phyloP scores from a whole-genome alignment of 768 basidiomycete genomes.

The Mycena metata region DNA sequence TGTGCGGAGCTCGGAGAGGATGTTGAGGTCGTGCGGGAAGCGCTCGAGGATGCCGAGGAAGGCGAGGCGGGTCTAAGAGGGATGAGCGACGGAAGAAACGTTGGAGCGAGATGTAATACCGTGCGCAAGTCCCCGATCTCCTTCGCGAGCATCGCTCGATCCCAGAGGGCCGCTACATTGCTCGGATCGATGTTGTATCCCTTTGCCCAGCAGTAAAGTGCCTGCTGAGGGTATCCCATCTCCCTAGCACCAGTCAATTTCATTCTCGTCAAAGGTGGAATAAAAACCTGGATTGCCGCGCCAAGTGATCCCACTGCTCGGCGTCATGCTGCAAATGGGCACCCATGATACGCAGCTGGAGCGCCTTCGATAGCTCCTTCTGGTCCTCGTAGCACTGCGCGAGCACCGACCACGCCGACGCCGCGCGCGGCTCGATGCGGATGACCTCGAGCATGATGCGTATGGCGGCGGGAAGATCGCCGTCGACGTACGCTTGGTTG shows the following conservation, averaged over 20 bases:
- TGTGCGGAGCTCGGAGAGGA: constrained; percentile 83
- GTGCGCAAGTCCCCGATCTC: constrained; percentile 78
- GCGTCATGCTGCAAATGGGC: constrained; percentile 88
- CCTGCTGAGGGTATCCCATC: constrained; percentile 84
- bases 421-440: constrained; percentile 89
- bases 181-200: constrained; percentile 81
- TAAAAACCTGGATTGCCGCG: constrained; percentile 75
- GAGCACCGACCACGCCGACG: constrained; percentile 88
- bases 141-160: constrained; percentile 85
- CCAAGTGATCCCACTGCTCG: constrained; percentile 91
- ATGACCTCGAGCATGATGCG: constrained; percentile 93
- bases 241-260: constrained; percentile 56
- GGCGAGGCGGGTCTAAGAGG: constrained; percentile 66
- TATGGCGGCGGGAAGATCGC: constrained; percentile 75
- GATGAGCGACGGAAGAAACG: not conserved
- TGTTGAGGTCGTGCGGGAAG: constrained; percentile 83
- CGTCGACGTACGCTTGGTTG: constrained; percentile 88
- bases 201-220: constrained; percentile 92
- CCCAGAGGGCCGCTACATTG: constrained; percentile 91
- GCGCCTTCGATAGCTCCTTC: constrained; percentile 74
- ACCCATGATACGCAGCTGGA: constrained; percentile 90
- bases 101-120: constrained; percentile 53
- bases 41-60: constrained; percentile 80
- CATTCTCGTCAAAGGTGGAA: not conserved
- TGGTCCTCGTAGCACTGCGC: constrained; percentile 86